These are phyloP conservation scores for Castanospermum australe DNA, from an alignment of 306 rosid genomes.

Conservation along the genomic window DNA sequence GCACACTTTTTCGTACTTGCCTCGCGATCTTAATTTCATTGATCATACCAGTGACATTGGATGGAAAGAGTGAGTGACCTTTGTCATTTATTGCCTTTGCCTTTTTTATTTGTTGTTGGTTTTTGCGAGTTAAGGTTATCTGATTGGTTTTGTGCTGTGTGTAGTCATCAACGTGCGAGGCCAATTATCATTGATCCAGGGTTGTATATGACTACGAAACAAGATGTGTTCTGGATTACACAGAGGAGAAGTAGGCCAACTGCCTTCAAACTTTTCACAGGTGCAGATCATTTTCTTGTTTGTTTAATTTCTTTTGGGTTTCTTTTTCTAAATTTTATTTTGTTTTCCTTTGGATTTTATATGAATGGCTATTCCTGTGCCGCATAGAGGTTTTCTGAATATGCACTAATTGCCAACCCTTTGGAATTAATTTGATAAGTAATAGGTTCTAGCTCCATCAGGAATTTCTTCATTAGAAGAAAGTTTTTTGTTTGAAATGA, in stretches of 20 bases:
- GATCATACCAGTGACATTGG: too few species aligned
- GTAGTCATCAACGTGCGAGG: constrained; percentile 63
- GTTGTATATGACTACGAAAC: constrained; percentile 57
- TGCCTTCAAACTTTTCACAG: constrained; percentile 76
- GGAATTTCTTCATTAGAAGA: background rate
- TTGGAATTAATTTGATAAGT: constrained; percentile 25
- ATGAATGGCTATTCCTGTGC: background rate
- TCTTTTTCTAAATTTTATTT: background rate
- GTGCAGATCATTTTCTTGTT: constrained; percentile 16
- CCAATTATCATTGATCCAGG: constrained; percentile 77
- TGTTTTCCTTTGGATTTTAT: background rate
- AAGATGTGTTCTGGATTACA: constrained; percentile 73
- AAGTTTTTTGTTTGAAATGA: background rate
- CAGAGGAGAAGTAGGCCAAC: constrained; percentile 78
- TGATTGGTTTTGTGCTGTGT: constrained; percentile 14
- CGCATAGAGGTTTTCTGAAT: background rate
- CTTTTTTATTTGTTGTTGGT: background rate
- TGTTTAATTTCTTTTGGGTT: background rate
- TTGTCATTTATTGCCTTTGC: background rate
- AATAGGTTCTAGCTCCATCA: background rate
- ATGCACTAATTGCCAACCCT: background rate
- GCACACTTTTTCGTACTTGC: constrained; percentile 70
- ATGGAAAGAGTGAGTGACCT: constrained; percentile 64
- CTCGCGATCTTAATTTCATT: constrained; percentile 76
- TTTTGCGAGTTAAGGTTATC: background rate